Evolutionary conservation across 2,329 filamentous ascomycete genomes (phyloP).

Genomic region (Botryotinia convoluta): DNA sequence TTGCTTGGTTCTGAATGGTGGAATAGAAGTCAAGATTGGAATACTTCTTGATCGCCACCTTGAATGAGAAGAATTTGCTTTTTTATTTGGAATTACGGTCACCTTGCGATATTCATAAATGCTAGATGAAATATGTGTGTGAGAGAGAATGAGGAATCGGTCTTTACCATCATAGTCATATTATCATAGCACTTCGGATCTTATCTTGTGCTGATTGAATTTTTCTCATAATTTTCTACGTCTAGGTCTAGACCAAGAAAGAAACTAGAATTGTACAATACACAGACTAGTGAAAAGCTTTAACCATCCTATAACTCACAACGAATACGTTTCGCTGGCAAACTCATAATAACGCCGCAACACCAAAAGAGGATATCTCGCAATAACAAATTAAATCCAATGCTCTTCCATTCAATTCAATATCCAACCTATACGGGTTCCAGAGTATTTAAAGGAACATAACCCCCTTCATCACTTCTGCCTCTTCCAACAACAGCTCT

Average conservation of each 20-base stretch:
- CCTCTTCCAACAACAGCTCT: conserved; percentile 40
- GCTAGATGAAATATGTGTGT: not conserved
- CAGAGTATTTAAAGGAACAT: conserved; percentile 52
- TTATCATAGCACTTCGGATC: not conserved
- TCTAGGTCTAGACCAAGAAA: not conserved
- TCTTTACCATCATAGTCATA: not conserved
- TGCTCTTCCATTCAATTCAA: not conserved
- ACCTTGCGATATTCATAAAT: not conserved
- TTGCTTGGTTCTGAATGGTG: not conserved
- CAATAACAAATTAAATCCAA: not conserved
- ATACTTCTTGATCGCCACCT: not conserved
- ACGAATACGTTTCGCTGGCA: not conserved
- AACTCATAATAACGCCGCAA: not conserved
- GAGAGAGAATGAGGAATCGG: not conserved
- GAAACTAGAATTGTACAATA: not conserved
- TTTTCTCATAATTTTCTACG: not conserved
- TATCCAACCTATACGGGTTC: conserved; percentile 24
- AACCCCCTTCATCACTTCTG: conserved; percentile 52
- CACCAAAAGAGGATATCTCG: not conserved
- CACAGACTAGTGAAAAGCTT: not conserved
- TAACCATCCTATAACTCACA: not conserved
- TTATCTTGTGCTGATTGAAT: not conserved
- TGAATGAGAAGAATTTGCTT: not conserved
- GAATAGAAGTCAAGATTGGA: not conserved
- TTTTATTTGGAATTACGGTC: not conserved